Conservation (phyloP, 352 stramenopile species). For the Phytophthora cryptogea region DNA sequence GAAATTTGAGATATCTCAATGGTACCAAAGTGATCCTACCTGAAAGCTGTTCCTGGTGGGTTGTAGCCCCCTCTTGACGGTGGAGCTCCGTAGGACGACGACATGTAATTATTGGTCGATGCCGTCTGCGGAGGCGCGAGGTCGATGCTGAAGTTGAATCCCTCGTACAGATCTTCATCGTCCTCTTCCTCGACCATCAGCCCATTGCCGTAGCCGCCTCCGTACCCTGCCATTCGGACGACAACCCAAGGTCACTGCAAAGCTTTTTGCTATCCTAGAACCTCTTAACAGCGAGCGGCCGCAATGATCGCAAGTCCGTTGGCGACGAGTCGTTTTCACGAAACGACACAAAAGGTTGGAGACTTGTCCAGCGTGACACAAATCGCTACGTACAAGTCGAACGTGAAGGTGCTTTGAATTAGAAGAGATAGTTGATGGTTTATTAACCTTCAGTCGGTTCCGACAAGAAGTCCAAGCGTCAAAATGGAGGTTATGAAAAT, state of each 20-base stretch:
- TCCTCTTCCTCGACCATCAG: slow-evolving; percentile 80
- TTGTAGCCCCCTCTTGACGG: slow-evolving; percentile 68
- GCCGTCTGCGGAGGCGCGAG: slow-evolving; percentile 75
- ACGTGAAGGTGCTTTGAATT: neutral
- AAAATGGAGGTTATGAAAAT: slow-evolving; percentile 17
- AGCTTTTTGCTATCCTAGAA: slow-evolving; percentile 17
- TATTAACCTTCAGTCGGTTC: slow-evolving; percentile 13
- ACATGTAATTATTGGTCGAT: slow-evolving; percentile 56
- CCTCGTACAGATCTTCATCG: slow-evolving; percentile 89
- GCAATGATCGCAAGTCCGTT: slow-evolving; percentile 30
- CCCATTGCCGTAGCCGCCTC: slow-evolving; percentile 54
- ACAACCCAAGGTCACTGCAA: neutral
- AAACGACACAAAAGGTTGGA: slow-evolving; percentile 28
- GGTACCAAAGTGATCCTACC: slow-evolving; percentile 26
- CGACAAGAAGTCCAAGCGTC: slow-evolving; percentile 17
- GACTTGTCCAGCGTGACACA: slow-evolving; percentile 7
- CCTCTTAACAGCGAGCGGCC: slow-evolving; percentile 11
- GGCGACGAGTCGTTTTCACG: slow-evolving; percentile 34
- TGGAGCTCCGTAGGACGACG: slow-evolving; percentile 60
- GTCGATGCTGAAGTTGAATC: slow-evolving; percentile 91
- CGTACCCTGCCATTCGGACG: slow-evolving; percentile 43
- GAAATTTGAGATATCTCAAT: neutral
- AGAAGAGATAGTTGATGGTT: neutral
- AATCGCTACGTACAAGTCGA: neutral
- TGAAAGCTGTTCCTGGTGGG: slow-evolving; percentile 70